Percentiles rank a stretch among this genome's conserved stretches.
phyloP scores from a whole-genome alignment of 768 basidiomycete genomes.

The Mycena vitilis region DNA sequence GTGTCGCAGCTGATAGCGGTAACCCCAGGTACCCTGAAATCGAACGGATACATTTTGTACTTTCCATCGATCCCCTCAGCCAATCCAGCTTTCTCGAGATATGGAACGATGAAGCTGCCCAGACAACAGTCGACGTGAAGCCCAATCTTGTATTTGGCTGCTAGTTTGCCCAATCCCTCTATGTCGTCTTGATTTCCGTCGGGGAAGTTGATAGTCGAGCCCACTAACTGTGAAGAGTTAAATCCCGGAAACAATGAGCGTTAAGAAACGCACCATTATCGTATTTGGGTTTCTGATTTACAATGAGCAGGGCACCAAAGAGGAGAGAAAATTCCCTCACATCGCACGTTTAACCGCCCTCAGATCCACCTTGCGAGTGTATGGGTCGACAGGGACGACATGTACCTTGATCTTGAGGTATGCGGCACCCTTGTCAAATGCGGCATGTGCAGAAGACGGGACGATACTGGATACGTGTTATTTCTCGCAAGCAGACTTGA shows the following conservation, averaged over 20 bases:
- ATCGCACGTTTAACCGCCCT: slow-evolving; percentile 87
- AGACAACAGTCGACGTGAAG: slow-evolving; percentile 96
- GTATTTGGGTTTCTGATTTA: slow-evolving; percentile 81
- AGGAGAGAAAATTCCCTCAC: slow-evolving; percentile 55
- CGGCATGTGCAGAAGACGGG: slow-evolving; percentile 88
- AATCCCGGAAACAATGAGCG: slow-evolving; percentile 11
- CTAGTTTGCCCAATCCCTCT: slow-evolving; percentile 78
- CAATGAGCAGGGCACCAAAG: slow-evolving; percentile 19
- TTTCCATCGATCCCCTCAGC: slow-evolving; percentile 66
- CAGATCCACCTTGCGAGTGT: slow-evolving; percentile 83
- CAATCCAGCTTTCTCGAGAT: slow-evolving; percentile 84
- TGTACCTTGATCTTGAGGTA: slow-evolving; percentile 94
- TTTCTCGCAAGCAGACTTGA: neutral
- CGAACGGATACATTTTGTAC: slow-evolving; percentile 78
- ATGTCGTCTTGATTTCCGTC: slow-evolving; percentile 93
- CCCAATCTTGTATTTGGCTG: slow-evolving; percentile 79
- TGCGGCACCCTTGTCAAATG: slow-evolving; percentile 92
- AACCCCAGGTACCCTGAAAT: slow-evolving; percentile 92
- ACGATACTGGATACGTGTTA: slow-evolving; percentile 67
- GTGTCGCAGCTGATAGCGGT: slow-evolving; percentile 97
- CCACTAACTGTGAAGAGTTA: slow-evolving; percentile 69
- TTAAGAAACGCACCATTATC: slow-evolving; percentile 69
- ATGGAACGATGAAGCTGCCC: slow-evolving; percentile 94
- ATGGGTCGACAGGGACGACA: slow-evolving; percentile 81
- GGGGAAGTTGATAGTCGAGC: slow-evolving; percentile 87